These are phyloP conservation scores for Scheffersomyces lignosus DNA, from an alignment of 805 yeast species.

Conservation along the genomic window DNA sequence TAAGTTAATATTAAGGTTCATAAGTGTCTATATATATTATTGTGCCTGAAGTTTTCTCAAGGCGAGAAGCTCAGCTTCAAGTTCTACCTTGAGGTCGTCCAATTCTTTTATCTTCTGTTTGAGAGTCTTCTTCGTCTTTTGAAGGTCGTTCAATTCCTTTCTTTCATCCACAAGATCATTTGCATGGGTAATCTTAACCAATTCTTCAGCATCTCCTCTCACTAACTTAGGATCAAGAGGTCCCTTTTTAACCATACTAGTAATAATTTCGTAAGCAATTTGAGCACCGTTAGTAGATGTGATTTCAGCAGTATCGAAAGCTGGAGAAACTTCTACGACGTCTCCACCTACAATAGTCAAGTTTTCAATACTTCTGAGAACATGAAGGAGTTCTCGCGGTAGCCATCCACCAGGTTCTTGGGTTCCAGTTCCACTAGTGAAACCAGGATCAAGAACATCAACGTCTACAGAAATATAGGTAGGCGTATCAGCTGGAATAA, in stretches of 20 bases:
- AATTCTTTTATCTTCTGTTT: conserved; percentile 11
- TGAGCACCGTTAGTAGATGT: conserved; percentile 73
- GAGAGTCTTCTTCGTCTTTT: conserved; percentile 2
- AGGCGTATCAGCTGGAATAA: conserved; percentile 64
- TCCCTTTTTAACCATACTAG: conserved; percentile 72
- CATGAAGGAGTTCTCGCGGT: conserved; percentile 53
- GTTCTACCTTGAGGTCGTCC: conserved; percentile 11
- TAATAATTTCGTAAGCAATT: conserved; percentile 66
- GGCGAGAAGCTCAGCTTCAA: background rate
- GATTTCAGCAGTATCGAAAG: conserved; percentile 62
- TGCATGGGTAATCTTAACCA: conserved; percentile 8
- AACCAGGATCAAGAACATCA: conserved; percentile 59
- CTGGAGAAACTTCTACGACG: conserved; percentile 61
- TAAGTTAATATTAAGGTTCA: no score
- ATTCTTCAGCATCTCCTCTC: conserved; percentile 5
- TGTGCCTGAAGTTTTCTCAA: no score
- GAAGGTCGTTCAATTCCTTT: background rate
- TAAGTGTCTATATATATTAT: no score
- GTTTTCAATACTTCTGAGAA: conserved; percentile 44
- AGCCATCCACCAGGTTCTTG: conserved; percentile 61
- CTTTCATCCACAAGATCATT: background rate
- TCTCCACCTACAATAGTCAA: conserved; percentile 56
- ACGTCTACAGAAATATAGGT: conserved; percentile 80
- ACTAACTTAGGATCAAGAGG: conserved; percentile 14
- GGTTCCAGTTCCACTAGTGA: conserved; percentile 60